phyloP scores from a whole-genome alignment of 768 basidiomycete species.

The Goffeauzyma gilvescens region DNA sequence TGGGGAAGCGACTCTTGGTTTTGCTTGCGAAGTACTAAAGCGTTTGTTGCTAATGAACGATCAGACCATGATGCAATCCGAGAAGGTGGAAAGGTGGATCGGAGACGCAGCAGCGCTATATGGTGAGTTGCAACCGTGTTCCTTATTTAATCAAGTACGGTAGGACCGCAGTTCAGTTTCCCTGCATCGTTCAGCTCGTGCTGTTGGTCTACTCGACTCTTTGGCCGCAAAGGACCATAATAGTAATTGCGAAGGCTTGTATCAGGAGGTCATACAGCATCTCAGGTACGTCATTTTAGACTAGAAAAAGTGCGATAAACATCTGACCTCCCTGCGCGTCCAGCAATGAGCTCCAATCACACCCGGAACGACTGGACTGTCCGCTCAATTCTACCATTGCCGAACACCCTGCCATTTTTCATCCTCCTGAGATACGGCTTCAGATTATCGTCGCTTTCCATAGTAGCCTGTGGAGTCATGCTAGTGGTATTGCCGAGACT shows the following conservation, averaged over 20 bases:
- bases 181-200: background rate
- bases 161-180: background rate
- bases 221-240: slow-evolving; percentile 1
- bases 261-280: slow-evolving; percentile 1
- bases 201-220: background rate
- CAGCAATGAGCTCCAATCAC: slow-evolving; percentile 3
- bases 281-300: background rate
- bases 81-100: slow-evolving; percentile 9
- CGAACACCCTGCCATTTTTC: background rate
- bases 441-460: slow-evolving; percentile 3
- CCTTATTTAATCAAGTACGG: no score
- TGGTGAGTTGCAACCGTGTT: slow-evolving; percentile 1
- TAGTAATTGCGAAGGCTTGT: slow-evolving; percentile 4
- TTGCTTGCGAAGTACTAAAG: slow-evolving; percentile 2
- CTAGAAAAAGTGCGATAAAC: background rate
- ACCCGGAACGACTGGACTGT: background rate
- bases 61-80: slow-evolving; percentile 1
- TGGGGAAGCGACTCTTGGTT: background rate
- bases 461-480: slow-evolving; percentile 6
- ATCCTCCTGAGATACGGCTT: slow-evolving; percentile 5
- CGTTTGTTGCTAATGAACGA: slow-evolving; percentile 5
- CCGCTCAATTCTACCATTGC: background rate
- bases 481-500: slow-evolving; percentile 5
- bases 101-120: slow-evolving; percentile 8
- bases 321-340: background rate